Evolutionary conservation across 2,329 filamentous ascomycete species (phyloP), one percentile per base, ranked within the genome.

Genomic region (Alternaria sp.): DNA sequence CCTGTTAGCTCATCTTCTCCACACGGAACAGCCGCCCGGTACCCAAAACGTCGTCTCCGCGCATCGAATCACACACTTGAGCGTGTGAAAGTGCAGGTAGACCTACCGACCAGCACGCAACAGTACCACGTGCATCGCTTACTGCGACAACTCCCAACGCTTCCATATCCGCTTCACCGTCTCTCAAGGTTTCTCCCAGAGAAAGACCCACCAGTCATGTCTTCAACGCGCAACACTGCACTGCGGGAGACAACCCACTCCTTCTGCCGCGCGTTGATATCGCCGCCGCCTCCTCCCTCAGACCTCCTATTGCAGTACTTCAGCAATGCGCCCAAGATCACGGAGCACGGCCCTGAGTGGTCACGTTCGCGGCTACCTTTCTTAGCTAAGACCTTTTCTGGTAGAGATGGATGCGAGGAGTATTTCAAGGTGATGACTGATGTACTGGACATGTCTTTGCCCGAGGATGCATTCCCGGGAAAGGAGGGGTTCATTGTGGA

Each of bases 281-380:
- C 65, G 11, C 71, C 65, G 11, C 71, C 69, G 8, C 71, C 71
- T 12, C 30, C 69, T 5, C 74, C 73, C 5, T 41, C 64, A 9
- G 58, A 67, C 28, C 69, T 78, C 4, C 68, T 79, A 4, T 50
- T 63, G 38, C 59, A 60, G 22, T 73, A 71, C 68, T 78, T 79
- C 59, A 59, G 62, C 51, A 46, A 43, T 14, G 30, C 41, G 14
- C 77, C 78, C 11, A 73, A 65, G 18, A 82, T 82, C 59, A 77
- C 76, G 3, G 81, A 82, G 68, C 79, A 82, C 62, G 81, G 80
- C 2, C 80, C 81, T 4, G 43, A 62, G 40, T 81, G 77, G 78
- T 71, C 79, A 12, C 69, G 51, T 28, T 55, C 70, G 4, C 74
- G 73, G 5, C 73, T 82, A 1, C 80, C 79, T 2, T 82, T 81